Percentiles rank a stretch among this genome's conserved stretches.
Evolutionary conservation across 257 asterid genomes (phyloP).

Genomic region (Phtheirospermum japonicum): DNA sequence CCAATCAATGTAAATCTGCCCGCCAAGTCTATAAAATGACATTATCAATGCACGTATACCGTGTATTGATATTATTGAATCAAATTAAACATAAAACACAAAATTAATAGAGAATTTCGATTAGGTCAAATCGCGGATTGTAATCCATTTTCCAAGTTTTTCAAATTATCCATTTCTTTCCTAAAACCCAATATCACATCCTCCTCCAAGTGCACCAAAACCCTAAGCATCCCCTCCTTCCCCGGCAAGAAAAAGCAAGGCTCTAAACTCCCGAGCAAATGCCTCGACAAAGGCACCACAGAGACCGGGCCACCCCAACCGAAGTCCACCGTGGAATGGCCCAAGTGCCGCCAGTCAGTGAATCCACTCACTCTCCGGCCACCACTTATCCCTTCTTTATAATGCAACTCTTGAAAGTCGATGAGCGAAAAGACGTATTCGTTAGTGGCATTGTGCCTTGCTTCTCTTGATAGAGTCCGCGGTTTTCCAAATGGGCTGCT

Average conservation of each 20-base stretch:
- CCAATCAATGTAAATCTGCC: too few species aligned
- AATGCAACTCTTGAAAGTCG: conserved; percentile 73
- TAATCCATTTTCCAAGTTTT: conserved; percentile 19
- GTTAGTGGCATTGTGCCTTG: conserved; percentile 45
- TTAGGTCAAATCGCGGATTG: conserved; percentile 26
- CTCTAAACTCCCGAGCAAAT: conserved; percentile 64
- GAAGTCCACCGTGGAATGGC: conserved; percentile 83
- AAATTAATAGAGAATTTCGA: too few species aligned
- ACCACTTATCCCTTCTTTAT: conserved; percentile 50
- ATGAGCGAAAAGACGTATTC: conserved; percentile 61
- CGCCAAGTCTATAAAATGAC: too few species aligned
- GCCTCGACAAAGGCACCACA: conserved; percentile 62
- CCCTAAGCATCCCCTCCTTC: conserved; percentile 42
- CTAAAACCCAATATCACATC: conserved; percentile 41
- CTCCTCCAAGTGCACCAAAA: conserved; percentile 62
- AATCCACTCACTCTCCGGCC: conserved; percentile 73
- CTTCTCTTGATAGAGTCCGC: conserved; percentile 61
- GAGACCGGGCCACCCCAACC: conserved; percentile 86
- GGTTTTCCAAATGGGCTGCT: conserved; percentile 59
- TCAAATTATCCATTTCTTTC: conserved; percentile 47
- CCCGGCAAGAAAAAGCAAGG: conserved; percentile 74
- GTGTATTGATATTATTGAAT: too few species aligned
- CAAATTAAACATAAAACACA: too few species aligned
- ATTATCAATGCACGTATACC: too few species aligned
- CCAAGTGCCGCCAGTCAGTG: conserved; percentile 92